These are phyloP conservation scores for Lipomyces sp. DNA, from an alignment of 805 yeast genomes.

Conservation along the genomic window DNA sequence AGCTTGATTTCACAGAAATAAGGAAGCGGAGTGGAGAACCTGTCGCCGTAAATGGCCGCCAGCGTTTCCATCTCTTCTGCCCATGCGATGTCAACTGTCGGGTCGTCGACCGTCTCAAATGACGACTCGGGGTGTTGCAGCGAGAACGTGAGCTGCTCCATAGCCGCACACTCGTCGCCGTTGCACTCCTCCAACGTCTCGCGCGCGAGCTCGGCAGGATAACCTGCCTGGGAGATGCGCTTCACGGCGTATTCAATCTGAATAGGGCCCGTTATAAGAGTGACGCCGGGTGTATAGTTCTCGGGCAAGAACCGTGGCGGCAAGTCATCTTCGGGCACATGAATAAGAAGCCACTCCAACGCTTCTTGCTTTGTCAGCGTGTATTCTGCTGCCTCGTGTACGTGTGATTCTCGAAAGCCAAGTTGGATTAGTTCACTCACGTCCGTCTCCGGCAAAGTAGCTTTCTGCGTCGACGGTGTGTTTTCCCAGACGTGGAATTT, in stretches of 20 bases:
- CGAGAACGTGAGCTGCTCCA: conserved; percentile 15
- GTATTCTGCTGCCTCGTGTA: conserved; percentile 66
- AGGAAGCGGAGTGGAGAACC: conserved; percentile 24
- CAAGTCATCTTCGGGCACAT: conserved; percentile 91
- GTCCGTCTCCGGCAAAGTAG: conserved; percentile 5
- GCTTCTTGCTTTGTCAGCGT: conserved; percentile 48
- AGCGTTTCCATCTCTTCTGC: conserved; percentile 70
- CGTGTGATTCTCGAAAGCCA: conserved; percentile 72
- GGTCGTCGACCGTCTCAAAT: conserved; percentile 22
- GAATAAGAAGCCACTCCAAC: conserved; percentile 75
- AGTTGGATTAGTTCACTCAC: conserved; percentile 41
- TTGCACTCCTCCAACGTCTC: conserved; percentile 45
- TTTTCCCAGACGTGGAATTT: conserved; percentile 35
- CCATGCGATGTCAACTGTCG: conserved; percentile 54
- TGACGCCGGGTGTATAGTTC: conserved; percentile 33
- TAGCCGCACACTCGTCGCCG: conserved; percentile 29
- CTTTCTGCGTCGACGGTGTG: background rate
- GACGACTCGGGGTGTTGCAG: conserved; percentile 12
- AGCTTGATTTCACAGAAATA: conserved; percentile 24
- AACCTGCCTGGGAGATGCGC: conserved; percentile 64
- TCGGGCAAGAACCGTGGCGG: conserved; percentile 48
- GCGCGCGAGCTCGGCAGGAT: conserved; percentile 60
- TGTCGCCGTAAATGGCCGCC: conserved; percentile 54
- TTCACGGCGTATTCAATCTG: conserved; percentile 56
- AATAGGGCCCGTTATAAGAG: conserved; percentile 44